Evolutionary conservation across 2,329 filamentous ascomycete genomes (phyloP), one percentile per base, ranked within the genome.

Genomic region (Neopestalotiopsis sp.): DNA sequence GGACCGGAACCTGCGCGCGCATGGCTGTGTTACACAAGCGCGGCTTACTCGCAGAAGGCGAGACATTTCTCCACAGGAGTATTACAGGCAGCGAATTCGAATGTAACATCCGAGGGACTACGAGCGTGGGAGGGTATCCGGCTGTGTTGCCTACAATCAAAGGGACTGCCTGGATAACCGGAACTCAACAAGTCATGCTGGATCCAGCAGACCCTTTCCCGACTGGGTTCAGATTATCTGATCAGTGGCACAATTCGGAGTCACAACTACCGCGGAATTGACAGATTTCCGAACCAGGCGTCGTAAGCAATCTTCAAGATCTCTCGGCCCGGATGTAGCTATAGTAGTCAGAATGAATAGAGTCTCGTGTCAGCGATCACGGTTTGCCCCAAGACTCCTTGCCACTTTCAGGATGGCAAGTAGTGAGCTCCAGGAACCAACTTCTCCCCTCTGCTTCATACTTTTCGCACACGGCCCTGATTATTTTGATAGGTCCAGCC

Each of bases 151-250:
- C 84, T 0, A 80, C 77, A 0, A 75, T 85, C 2, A 81, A 82
- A 63, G 83, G 84, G 0, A 74, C 81, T 24, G 83, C 78, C 2
- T 85, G 84, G 83, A 82, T 85, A 61, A 84, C 82, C 0, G 77
- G 81, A 30, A 82, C 79, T 70, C 83, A 83, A 70, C 79, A 84
- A 66, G 74, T 81, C 2, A 75, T 83, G n/a, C 70, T 85, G 12
- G 82, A 84, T 68, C 78, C 81, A 1, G 77, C 77, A 0, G 83
- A 85, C 72, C 83, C 83, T 0, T 85, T 83, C 68, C 83, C 81
- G 10, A 69, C 75, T 14, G 80, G 80, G 1, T 83, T 86, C 71
- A 82, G 75, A 20, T 45, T 69, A 24, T 63, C 63, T 4, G 67
- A 69, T 32, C 28, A 66, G 32, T 69, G 63, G 67, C 67, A 24